These are phyloP conservation scores for Wallacemonas sp. DNA, from an alignment of 208 protist genomes.

Conservation along the genomic window DNA sequence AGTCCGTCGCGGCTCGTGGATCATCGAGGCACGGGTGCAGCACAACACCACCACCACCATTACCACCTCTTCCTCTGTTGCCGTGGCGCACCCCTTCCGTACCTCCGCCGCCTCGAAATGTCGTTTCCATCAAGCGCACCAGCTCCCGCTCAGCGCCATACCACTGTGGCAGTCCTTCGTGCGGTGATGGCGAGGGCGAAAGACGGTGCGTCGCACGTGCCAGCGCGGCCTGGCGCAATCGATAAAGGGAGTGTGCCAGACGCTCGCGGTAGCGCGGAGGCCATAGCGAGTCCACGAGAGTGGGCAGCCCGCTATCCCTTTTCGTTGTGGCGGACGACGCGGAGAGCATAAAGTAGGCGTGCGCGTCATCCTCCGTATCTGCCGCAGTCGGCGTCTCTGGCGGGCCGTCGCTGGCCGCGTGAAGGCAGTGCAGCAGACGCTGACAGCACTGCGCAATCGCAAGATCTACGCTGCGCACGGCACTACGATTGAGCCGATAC, in stretches of 20 bases:
- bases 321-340: background rate
- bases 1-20: too few relatives aligned
- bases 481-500: constrained; percentile 43
- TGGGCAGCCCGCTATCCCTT: constrained; percentile 13
- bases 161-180: constrained; percentile 40
- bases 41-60: too few relatives aligned
- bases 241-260: constrained; percentile 46
- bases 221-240: constrained; percentile 48
- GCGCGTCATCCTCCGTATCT: constrained; percentile 1
- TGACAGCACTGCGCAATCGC: constrained; percentile 57
- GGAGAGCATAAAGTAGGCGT: constrained; percentile 3
- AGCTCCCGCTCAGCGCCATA: constrained; percentile 18
- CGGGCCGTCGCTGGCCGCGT: background rate
- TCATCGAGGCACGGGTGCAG: constrained; percentile 8
- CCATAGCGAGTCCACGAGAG: constrained; percentile 28
- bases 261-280: constrained; percentile 28
- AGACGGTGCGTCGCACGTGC: constrained; percentile 34
- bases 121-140: background rate
- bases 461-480: constrained; percentile 61
- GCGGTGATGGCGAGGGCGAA: background rate
- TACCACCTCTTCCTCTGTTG: background rate
- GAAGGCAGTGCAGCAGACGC: constrained; percentile 46
- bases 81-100: background rate
- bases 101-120: background rate
- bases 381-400: too few relatives aligned